Base-by-base conservation (phyloP, 768 basidiomycete species). In the Saitozyma sp. region DNA sequence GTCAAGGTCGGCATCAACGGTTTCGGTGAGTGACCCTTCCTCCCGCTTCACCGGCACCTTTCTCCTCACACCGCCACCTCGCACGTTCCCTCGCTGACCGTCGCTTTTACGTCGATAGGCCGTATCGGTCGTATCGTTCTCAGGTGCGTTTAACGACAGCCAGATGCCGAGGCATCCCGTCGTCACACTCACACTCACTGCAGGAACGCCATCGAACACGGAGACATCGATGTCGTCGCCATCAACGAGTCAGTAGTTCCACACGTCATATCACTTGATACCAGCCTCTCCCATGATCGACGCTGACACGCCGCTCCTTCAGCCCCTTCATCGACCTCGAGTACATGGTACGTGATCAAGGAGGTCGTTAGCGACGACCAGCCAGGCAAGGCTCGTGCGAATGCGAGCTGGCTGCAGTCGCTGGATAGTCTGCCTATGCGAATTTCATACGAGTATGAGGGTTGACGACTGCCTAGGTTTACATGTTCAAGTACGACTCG, bases 111-210 rank as follows among this genome's bases (percentile, higher is more conserved):
- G 11, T 29, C 29, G 29, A 29, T 78, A 92, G 95, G 95, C 85
- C 95, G 96, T 85, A 98, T 98, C 79, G 95, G 96, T 81, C 95
- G 96, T 82, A 95, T 98, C 80, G 96, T 98, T 69, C 84, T 89
- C 59, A 70, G 71, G 71, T 73, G 58, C 39, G 64, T 38, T 51
- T 4, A 7, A 2, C 13, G 50, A 17, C 41, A 50, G 37, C 42
- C 50, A 19, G 11, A 50, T 16, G 11, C 39, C 3, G 29, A 29
- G 29, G 29, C 29, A 29, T 29, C 29, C 29, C 29, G 29, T 29
- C 5, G 29, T 5, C 29, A 5, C 29, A 29, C 29, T 29, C 29
- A 29, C 29, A 29, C 29, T 2, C 51, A 11, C 3, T 9, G 9
- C 81, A 89, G 96, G 73, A 97, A 97, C 84, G 93, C 94, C 56